A percentile compares a stretch with the other conserved stretches of the same genome.
Conservation (phyloP, 23 red algal species). For the Gracilariopsis chorda region DNA sequence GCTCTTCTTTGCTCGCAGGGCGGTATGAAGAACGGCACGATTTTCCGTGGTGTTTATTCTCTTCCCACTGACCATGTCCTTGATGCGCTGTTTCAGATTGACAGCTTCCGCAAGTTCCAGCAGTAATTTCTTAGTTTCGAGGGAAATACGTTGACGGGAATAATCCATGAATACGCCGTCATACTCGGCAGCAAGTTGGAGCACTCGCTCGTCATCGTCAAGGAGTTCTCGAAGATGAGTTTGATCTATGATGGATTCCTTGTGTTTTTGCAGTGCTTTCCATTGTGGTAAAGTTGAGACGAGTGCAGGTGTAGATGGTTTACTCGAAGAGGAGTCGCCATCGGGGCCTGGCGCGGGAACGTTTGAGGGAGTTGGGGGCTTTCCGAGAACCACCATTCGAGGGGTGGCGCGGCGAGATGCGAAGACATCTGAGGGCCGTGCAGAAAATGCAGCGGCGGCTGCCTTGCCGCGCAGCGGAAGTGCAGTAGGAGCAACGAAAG, state of each 20-base stretch:
- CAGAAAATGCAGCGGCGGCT: not conserved
- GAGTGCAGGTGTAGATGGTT: slow-evolving; percentile 4
- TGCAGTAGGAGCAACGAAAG: not conserved
- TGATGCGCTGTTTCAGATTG: slow-evolving; percentile 60
- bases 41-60: slow-evolving; percentile 87
- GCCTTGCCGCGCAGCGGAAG: not conserved
- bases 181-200: slow-evolving; percentile 52
- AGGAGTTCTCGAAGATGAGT: slow-evolving; percentile 65
- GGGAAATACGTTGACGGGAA: slow-evolving; percentile 81
- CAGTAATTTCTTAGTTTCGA: slow-evolving; percentile 71
- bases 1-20: slow-evolving; percentile 70
- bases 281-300: slow-evolving; percentile 48
- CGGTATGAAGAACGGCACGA: slow-evolving; percentile 92
- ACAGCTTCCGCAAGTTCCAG: slow-evolving; percentile 59
- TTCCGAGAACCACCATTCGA: slow-evolving; percentile 19
- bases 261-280: slow-evolving; percentile 54
- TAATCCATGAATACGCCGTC: slow-evolving; percentile 90
- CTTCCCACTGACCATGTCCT: slow-evolving; percentile 79
- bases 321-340: not conserved
- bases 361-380: not conserved
- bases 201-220: slow-evolving; percentile 54
- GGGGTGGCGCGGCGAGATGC: not conserved
- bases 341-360: not conserved
- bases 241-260: slow-evolving; percentile 37
- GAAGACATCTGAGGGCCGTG: not conserved